A percentile compares a stretch with the other conserved stretches of the same genome.
phyloP scores from a whole-genome alignment of 345 rosid genomes.

The Lepidium aucheri region DNA sequence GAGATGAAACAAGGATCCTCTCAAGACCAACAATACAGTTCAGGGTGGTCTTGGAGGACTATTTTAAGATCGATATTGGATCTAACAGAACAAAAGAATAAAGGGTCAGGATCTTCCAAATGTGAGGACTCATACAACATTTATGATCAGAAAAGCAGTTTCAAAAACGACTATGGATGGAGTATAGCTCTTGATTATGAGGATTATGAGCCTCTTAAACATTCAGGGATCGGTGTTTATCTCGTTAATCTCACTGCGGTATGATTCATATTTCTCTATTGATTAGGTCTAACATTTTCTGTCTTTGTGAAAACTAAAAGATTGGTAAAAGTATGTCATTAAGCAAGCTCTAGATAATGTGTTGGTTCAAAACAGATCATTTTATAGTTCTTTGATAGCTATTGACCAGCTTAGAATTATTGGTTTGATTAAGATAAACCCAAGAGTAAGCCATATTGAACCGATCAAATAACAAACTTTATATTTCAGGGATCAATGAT shows the following conservation, averaged over 20 bases:
- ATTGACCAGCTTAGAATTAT: background rate
- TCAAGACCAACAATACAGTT: conserved; percentile 20
- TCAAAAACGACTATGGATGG: conserved; percentile 68
- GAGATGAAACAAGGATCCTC: conserved; percentile 25
- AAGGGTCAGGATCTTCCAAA: conserved; percentile 9
- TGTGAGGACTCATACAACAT: conserved; percentile 61
- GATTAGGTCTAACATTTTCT: background rate
- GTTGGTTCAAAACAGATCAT: background rate
- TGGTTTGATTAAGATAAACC: background rate
- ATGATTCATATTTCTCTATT: conserved; percentile 8
- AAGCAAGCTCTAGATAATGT: background rate
- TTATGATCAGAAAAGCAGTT: conserved; percentile 39
- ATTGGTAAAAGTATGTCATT: background rate
- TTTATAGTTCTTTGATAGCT: background rate
- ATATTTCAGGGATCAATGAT: conserved; percentile 70
- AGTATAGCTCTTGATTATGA: conserved; percentile 57
- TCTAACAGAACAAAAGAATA: conserved; percentile 7
- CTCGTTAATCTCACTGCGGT: conserved; percentile 84
- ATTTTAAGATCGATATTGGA: conserved; percentile 32
- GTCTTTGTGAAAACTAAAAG: background rate
- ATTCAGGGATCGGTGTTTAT: conserved; percentile 62
- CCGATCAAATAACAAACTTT: background rate
- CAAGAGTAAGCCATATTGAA: background rate
- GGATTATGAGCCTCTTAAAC: conserved; percentile 46
- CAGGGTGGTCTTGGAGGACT: conserved; percentile 54